Conservation (phyloP, 2,329 filamentous ascomycete species). For the Monilinia fructicola region DNA sequence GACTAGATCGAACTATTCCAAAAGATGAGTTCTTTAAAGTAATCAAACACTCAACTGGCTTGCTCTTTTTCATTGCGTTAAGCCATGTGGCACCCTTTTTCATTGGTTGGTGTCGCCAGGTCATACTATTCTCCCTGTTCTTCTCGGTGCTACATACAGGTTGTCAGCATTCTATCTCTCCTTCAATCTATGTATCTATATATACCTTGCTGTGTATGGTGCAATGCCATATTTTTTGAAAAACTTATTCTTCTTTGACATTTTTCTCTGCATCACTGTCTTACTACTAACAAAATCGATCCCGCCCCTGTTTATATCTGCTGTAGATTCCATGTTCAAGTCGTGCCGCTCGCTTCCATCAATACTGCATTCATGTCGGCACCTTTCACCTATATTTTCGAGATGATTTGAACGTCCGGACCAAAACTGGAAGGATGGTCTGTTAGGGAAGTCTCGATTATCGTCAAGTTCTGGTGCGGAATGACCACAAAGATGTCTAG, state of each 20-base stretch:
- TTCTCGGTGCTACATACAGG: neutral
- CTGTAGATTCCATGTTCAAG: constrained; percentile 1
- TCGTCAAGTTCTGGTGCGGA: neutral
- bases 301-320: neutral
- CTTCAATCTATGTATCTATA: neutral
- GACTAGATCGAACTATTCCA: neutral
- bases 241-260: constrained; percentile 1
- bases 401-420: neutral
- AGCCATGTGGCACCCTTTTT: neutral
- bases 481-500: neutral
- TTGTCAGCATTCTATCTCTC: neutral
- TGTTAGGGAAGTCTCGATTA: neutral
- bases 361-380: neutral
- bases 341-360: neutral
- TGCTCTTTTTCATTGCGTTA: neutral
- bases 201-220: constrained; percentile 5
- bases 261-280: neutral
- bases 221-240: neutral
- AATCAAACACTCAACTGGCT: neutral
- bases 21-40: constrained; percentile 3
- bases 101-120: constrained; percentile 1
- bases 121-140: neutral
- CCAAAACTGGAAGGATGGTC: constrained; percentile 2
- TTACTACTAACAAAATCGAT: neutral
- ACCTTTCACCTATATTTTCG: neutral